These are phyloP conservation scores for Phalaenopsis hybrid DNA, from an alignment of 116 monocot species.

Conservation along the genomic window DNA sequence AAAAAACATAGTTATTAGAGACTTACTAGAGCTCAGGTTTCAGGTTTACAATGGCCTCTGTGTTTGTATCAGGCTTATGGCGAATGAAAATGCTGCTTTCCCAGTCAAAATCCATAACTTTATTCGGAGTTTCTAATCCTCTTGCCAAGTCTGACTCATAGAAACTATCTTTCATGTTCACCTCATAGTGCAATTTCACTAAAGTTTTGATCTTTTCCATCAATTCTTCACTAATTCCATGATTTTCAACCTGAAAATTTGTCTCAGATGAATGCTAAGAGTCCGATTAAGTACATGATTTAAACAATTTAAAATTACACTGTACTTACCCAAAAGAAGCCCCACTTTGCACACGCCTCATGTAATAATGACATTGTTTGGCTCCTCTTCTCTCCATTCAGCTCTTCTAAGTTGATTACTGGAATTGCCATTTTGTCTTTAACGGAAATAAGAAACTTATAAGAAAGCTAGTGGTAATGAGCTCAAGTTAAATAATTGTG, in stretches of 20 bases:
- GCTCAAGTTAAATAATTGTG: neutral
- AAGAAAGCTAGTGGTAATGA: neutral
- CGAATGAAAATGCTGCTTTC: slow-evolving; percentile 10
- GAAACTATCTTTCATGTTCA: slow-evolving; percentile 25
- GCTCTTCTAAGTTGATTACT: slow-evolving; percentile 33
- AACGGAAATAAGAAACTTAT: neutral
- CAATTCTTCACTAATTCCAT: slow-evolving; percentile 38
- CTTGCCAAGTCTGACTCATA: slow-evolving; percentile 24
- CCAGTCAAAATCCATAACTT: neutral
- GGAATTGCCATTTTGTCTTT: slow-evolving; percentile 33
- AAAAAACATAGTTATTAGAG: neutral
- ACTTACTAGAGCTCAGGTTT: slow-evolving; percentile 15
- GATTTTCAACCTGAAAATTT: slow-evolving; percentile 31
- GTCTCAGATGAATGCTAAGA: neutral
- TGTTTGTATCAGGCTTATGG: slow-evolving; percentile 21
- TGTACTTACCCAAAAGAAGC: slow-evolving; percentile 52
- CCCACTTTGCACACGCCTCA: slow-evolving; percentile 36
- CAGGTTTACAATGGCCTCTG: slow-evolving; percentile 7
- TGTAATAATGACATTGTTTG: slow-evolving; percentile 28
- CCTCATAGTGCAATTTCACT: slow-evolving; percentile 50
- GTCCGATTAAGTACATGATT: too few relatives aligned
- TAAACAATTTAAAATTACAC: neutral
- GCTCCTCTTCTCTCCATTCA: slow-evolving; percentile 32
- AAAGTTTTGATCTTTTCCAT: slow-evolving; percentile 34
- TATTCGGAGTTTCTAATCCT: slow-evolving; percentile 2